Conservation (phyloP, 2,329 filamentous ascomycete species). For the Eutypa lata region DNA sequence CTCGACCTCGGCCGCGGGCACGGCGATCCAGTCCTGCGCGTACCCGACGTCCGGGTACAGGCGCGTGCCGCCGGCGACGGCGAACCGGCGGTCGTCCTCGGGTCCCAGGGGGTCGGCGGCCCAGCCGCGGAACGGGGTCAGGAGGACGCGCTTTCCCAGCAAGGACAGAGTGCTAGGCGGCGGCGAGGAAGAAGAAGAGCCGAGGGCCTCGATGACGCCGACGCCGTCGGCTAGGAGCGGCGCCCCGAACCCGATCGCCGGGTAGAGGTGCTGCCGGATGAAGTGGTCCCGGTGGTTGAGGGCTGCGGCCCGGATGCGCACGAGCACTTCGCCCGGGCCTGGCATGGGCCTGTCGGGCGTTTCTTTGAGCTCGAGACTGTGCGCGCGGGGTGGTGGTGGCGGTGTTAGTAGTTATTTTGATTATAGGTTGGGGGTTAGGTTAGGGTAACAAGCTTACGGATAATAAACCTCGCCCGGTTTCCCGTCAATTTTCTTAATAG, state of each 20-base stretch:
- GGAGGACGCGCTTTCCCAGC: constrained; percentile 64
- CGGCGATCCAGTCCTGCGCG: constrained; percentile 67
- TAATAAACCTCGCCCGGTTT: background rate
- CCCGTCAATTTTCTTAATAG: background rate
- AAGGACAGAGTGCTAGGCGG: too few relatives aligned
- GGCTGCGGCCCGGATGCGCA: constrained; percentile 74
- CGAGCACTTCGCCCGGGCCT: constrained; percentile 64
- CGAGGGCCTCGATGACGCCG: constrained; percentile 67
- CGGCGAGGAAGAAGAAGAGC: constrained; percentile 39
- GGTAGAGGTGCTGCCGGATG: constrained; percentile 89
- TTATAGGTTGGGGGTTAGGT: background rate
- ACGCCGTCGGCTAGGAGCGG: constrained; percentile 82
- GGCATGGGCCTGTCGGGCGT: constrained; percentile 59
- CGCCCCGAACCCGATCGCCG: constrained; percentile 72
- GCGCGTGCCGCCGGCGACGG: constrained; percentile 68
- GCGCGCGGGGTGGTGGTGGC: background rate
- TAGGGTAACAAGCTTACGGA: background rate
- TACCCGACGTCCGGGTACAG: constrained; percentile 62
- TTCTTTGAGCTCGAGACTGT: constrained; percentile 57
- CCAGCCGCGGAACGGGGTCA: constrained; percentile 81
- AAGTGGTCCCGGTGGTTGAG: constrained; percentile 96
- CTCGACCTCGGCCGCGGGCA: constrained; percentile 72
- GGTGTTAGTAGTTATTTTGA: constrained; percentile 2
- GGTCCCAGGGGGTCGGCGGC: constrained; percentile 67
- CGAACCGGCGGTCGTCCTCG: constrained; percentile 55